Evolutionary conservation across 1,284 basidiomycete genomes (phyloP).

Genomic region (Salmacisia buchloeana): DNA sequence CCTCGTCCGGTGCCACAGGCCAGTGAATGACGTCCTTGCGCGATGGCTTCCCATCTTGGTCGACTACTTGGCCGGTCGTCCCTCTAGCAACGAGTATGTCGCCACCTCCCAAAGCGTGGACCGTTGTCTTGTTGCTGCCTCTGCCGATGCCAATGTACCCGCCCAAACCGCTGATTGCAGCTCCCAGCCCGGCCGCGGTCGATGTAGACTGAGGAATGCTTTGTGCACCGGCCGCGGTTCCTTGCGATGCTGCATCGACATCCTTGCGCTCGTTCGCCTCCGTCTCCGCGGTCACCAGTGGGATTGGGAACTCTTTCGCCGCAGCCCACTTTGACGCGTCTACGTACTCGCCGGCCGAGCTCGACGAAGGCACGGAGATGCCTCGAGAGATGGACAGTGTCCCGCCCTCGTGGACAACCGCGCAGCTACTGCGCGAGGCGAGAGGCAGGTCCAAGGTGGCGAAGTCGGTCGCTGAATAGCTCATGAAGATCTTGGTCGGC

Average conservation of each 20-base stretch:
- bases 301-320: conserved; percentile 6
- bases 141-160: conserved; percentile 79
- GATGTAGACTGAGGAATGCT: conserved; percentile 37
- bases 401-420: background rate
- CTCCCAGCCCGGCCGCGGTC: conserved; percentile 55
- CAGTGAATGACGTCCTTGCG: conserved; percentile 65
- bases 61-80: conserved; percentile 61
- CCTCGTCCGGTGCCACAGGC: conserved; percentile 74
- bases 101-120: conserved; percentile 60
- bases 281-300: background rate
- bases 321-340: conserved; percentile 21
- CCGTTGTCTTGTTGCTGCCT: conserved; percentile 62
- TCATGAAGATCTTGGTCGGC: conserved; percentile 64
- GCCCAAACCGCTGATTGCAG: conserved; percentile 70
- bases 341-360: conserved; percentile 18
- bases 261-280: background rate
- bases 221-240: conserved; percentile 34
- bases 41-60: conserved; percentile 64
- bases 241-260: conserved; percentile 9
- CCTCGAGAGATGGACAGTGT: background rate
- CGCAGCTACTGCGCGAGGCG: conserved; percentile 23
- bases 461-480: conserved; percentile 69
- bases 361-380: background rate
- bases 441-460: conserved; percentile 63
- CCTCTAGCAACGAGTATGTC: conserved; percentile 28